Conservation (phyloP, 352 stramenopile species). For the Pilasporangium apinafurcum region DNA sequence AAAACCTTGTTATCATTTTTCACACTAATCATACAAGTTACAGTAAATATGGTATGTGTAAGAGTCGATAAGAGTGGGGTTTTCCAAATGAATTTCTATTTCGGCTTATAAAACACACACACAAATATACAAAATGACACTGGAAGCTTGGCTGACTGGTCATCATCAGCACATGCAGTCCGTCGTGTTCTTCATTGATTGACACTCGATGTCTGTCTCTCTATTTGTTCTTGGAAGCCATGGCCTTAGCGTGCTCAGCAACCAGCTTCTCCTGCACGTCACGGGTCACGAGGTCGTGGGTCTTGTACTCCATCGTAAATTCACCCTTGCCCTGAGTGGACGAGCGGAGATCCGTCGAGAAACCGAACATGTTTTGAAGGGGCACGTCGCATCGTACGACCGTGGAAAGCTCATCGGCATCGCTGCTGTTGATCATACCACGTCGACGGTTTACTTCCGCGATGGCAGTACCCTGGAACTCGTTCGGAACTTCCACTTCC, state of each 20-base stretch:
- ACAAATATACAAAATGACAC: no score
- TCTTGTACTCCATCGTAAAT: conserved; percentile 99
- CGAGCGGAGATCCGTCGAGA: conserved; percentile 95
- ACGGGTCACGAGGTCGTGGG: conserved; percentile 90
- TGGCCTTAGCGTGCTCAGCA: conserved; percentile 90
- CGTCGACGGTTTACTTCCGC: conserved; percentile 92
- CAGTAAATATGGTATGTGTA: no score
- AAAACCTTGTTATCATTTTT: no score
- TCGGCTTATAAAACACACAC: no score
- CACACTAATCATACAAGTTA: no score
- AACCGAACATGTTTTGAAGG: conserved; percentile 99
- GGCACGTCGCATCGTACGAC: conserved; percentile 93
- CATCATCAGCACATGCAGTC: no score
- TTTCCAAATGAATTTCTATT: no score
- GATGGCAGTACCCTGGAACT: conserved; percentile 95
- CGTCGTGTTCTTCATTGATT: no score
- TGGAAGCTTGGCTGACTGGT: no score
- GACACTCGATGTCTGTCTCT: no score
- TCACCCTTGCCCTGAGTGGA: conserved; percentile 97
- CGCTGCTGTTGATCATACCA: conserved; percentile 94
- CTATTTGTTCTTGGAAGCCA: conserved; percentile 76
- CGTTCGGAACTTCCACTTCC: conserved; percentile 90
- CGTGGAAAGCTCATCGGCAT: conserved; percentile 93
- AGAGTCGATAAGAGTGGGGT: no score
- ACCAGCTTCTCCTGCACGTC: conserved; percentile 94